These are phyloP conservation scores for Aspergillus caelatus DNA, from an alignment of 2,329 filamentous ascomycete species.

Conservation along the genomic window DNA sequence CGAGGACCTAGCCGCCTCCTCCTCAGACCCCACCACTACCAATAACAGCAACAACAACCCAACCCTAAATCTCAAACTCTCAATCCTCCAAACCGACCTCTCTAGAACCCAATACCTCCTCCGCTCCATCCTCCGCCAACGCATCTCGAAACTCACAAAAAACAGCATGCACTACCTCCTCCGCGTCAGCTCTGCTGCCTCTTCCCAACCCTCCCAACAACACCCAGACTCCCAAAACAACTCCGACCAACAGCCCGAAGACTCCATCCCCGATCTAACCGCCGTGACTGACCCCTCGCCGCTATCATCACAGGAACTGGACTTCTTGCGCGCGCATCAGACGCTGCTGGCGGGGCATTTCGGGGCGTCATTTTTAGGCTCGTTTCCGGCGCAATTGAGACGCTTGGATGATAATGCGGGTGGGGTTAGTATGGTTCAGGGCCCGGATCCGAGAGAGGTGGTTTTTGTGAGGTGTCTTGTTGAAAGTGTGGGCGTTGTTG, in stretches of 20 bases:
- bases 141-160: conserved; percentile 73
- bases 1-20: conserved; percentile 59
- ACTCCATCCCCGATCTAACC: conserved; percentile 36
- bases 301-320: conserved; percentile 76
- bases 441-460: conserved; percentile 77
- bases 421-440: conserved; percentile 89
- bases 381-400: conserved; percentile 78
- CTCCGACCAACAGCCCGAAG: conserved; percentile 26
- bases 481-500: conserved; percentile 50
- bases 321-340: conserved; percentile 84
- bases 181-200: conserved; percentile 25
- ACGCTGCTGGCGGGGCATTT: conserved; percentile 84
- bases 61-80: conserved; percentile 88
- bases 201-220: conserved; percentile 7
- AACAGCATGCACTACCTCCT: conserved; percentile 54
- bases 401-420: conserved; percentile 88
- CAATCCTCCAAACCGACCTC: conserved; percentile 94
- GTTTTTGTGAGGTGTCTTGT: conserved; percentile 73
- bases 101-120: conserved; percentile 92
- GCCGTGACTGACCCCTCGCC: conserved; percentile 51
- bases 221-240: conserved; percentile 16
- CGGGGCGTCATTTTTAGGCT: conserved; percentile 76
- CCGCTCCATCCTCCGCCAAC: conserved; percentile 75
- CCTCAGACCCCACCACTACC: conserved; percentile 40
- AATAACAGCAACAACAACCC: conserved; percentile 82